Evolutionary conservation across 495 filamentous ascomycete species (phyloP).

Genomic region (Neurospora tetrasperma): DNA sequence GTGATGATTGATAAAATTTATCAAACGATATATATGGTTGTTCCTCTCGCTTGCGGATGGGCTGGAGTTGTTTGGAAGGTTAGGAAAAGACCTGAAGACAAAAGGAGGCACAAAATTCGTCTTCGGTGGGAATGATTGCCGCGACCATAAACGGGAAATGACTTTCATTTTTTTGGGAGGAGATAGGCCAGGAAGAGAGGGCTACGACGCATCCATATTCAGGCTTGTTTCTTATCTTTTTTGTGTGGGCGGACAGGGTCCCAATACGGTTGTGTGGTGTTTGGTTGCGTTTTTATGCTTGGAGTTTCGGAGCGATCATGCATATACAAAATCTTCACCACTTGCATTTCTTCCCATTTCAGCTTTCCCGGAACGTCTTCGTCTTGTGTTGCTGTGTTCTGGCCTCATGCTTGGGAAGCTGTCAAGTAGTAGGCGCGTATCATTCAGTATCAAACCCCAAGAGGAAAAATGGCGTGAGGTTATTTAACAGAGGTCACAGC

Average conservation of each 20-base stretch:
- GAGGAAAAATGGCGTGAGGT: not conserved
- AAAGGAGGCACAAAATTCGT: not conserved
- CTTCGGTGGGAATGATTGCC: not conserved
- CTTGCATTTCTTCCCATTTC: not conserved
- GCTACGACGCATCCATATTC: not conserved
- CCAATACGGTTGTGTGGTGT: not conserved
- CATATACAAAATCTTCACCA: not conserved
- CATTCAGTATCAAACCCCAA: not conserved
- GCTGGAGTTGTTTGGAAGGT: constrained; percentile 8
- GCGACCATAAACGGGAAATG: not conserved
- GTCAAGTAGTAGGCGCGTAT: not conserved
- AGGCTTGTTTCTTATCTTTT: constrained; percentile 1
- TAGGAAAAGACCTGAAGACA: not conserved
- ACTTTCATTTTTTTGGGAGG: not conserved
- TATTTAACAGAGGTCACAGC: not conserved
- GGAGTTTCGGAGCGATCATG: constrained; percentile 1
- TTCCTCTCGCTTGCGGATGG: constrained; percentile 4
- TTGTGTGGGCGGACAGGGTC: not conserved
- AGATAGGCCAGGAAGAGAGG: not conserved
- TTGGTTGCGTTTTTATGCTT: constrained; percentile 1
- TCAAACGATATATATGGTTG: constrained; percentile 1
- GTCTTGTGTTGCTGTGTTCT: not conserved
- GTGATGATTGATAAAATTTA: constrained; percentile 1
- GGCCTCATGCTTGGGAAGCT: not conserved
- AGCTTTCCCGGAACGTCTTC: not conserved